Conservation (phyloP, 176 grass and related monocot species). For the Cenchrus fungigraminus region DNA sequence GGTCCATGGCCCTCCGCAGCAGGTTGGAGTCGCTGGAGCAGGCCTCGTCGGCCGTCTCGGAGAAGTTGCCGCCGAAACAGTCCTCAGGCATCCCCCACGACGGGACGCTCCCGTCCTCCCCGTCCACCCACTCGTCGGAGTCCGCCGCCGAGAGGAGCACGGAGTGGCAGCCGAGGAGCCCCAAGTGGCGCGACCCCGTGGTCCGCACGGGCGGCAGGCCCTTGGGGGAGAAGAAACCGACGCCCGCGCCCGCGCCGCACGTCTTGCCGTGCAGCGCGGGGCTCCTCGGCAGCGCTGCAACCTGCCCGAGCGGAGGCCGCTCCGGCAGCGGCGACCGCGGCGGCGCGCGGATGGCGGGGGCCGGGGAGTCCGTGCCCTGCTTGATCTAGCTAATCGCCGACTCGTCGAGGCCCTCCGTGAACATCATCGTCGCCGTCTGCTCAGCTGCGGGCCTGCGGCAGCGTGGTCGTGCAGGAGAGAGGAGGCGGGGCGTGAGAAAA, state of each 20-base stretch:
- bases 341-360: neutral
- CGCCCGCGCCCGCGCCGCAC: neutral
- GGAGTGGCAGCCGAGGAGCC: conserved; percentile 52
- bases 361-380: conserved; percentile 44
- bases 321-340: conserved; percentile 65
- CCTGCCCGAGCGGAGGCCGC: conserved; percentile 42
- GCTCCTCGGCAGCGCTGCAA: conserved; percentile 30
- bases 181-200: conserved; percentile 47
- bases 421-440: conserved; percentile 54
- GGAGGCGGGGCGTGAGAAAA: too few species aligned
- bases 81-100: conserved; percentile 68
- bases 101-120: conserved; percentile 73
- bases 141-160: conserved; percentile 40
- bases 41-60: conserved; percentile 66
- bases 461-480: too few species aligned
- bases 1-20: conserved; percentile 46
- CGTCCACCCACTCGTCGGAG: conserved; percentile 55
- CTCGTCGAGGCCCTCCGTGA: conserved; percentile 97
- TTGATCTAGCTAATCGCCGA: conserved; percentile 93
- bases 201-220: conserved; percentile 60
- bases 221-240: conserved; percentile 54
- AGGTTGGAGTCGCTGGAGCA: conserved; percentile 74
- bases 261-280: conserved; percentile 20
- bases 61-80: conserved; percentile 52
- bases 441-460: neutral